Percentiles rank a stretch among this genome's conserved stretches.
phyloP scores from a whole-genome alignment of 1,284 basidiomycete genomes.

The Amylostereum areolatum region DNA sequence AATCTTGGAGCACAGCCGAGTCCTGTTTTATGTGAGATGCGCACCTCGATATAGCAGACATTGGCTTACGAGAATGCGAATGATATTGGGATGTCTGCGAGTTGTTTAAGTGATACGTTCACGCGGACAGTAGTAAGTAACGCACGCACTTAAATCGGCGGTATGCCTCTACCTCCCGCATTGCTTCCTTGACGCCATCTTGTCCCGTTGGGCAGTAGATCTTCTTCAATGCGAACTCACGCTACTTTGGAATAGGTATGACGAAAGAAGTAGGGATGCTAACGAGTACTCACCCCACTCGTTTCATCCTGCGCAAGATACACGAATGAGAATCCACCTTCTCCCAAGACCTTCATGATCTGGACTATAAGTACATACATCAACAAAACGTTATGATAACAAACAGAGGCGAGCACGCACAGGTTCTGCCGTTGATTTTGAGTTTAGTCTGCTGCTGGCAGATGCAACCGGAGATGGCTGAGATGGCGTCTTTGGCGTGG shows the following conservation, averaged over 20 bases:
- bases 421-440: slow-evolving; percentile 91
- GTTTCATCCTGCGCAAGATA: slow-evolving; percentile 86
- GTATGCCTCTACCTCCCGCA: slow-evolving; percentile 90
- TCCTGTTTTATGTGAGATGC: slow-evolving; percentile 42
- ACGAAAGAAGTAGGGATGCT: too few relatives aligned
- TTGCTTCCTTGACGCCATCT: slow-evolving; percentile 77
- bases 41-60: too few relatives aligned
- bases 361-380: slow-evolving; percentile 49
- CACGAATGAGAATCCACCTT: slow-evolving; percentile 94
- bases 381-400: neutral
- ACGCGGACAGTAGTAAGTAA: neutral
- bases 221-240: slow-evolving; percentile 92
- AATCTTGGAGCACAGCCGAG: slow-evolving; percentile 91
- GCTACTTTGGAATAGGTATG: slow-evolving; percentile 29
- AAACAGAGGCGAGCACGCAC: slow-evolving; percentile 27
- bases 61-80: slow-evolving; percentile 66
- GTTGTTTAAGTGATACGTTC: neutral
- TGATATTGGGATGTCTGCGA: slow-evolving; percentile 80
- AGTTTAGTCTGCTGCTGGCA: slow-evolving; percentile 78
- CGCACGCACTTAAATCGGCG: slow-evolving; percentile 76
- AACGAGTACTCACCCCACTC: slow-evolving; percentile 53
- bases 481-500: slow-evolving; percentile 73
- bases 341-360: slow-evolving; percentile 85
- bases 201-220: slow-evolving; percentile 81
- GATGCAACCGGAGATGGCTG: slow-evolving; percentile 72